phyloP scores from a whole-genome alignment of 139 green algal species.

The Helicosporidium sp. region DNA sequence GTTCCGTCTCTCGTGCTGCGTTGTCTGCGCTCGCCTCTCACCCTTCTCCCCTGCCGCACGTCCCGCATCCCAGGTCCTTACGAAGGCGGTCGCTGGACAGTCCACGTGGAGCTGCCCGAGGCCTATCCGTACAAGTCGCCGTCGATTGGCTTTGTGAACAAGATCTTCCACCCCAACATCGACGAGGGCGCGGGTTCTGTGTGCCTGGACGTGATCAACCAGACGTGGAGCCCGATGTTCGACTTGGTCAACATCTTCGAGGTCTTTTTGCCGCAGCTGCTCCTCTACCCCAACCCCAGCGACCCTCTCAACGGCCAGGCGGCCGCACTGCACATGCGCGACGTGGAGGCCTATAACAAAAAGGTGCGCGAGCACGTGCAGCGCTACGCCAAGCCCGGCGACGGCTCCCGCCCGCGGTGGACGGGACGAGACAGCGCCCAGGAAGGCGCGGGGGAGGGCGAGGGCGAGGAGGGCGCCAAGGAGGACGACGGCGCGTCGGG shows the following conservation, averaged over 20 bases:
- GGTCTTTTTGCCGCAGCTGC: constrained; percentile 92
- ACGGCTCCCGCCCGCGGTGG: constrained; percentile 12
- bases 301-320: constrained; percentile 96
- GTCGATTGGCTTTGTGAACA: constrained; percentile 94
- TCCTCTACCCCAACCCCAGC: constrained; percentile 94
- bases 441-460: constrained; percentile 11
- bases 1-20: neutral
- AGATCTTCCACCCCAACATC: constrained; percentile 96
- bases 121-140: constrained; percentile 76
- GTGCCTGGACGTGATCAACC: constrained; percentile 98
- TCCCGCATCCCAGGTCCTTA: constrained; percentile 51
- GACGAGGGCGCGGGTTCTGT: constrained; percentile 72
- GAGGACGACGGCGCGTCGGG: constrained; percentile 22
- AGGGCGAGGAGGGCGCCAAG: constrained; percentile 20
- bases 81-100: constrained; percentile 78
- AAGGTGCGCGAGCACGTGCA: constrained; percentile 62
- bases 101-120: constrained; percentile 92
- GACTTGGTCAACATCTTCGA: constrained; percentile 98
- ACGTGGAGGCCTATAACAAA: constrained; percentile 71
- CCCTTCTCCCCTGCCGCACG: neutral
- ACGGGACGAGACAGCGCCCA: constrained; percentile 1
- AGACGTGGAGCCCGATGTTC: constrained; percentile 99
- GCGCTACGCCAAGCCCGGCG: constrained; percentile 38
- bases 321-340: constrained; percentile 86
- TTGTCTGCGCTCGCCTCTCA: neutral